Percentiles rank a stretch among this genome's conserved stretches.
These are phyloP conservation scores for Lipomyces oligophaga DNA, from an alignment of 805 yeast genomes.

Conservation along the genomic window DNA sequence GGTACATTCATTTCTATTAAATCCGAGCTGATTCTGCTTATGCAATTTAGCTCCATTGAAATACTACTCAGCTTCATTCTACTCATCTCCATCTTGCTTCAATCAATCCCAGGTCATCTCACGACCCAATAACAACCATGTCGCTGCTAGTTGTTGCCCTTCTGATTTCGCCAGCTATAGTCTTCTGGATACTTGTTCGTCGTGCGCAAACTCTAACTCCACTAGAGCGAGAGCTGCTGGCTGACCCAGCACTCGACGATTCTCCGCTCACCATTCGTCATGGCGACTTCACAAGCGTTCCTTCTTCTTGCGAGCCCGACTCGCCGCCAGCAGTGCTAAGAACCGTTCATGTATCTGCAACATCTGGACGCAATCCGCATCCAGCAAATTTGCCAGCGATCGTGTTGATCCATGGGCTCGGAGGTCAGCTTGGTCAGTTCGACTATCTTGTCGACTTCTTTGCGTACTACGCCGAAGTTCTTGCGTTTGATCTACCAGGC, in stretches of 20 bases:
- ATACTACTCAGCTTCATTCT: too few species aligned
- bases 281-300: conserved; percentile 4
- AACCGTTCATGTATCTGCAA: conserved; percentile 9
- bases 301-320: neutral
- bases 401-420: conserved; percentile 79
- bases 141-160: neutral
- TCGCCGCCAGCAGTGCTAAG: conserved; percentile 7
- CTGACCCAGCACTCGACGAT: conserved; percentile 19
- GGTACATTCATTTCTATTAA: too few species aligned
- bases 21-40: too few species aligned
- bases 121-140: neutral
- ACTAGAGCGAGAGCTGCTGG: conserved; percentile 12
- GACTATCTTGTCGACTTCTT: conserved; percentile 65
- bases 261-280: conserved; percentile 23
- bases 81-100: too few species aligned
- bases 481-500: conserved; percentile 83
- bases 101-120: too few species aligned
- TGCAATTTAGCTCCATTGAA: too few species aligned
- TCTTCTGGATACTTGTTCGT: neutral
- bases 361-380: conserved; percentile 19
- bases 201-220: conserved; percentile 12
- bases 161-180: neutral
- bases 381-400: conserved; percentile 50
- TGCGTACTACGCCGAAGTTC: conserved; percentile 57
- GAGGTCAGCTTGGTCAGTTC: conserved; percentile 85